Evolutionary conservation across 768 basidiomycete genomes (phyloP).

Genomic region (Nevesoporus exiguus): DNA sequence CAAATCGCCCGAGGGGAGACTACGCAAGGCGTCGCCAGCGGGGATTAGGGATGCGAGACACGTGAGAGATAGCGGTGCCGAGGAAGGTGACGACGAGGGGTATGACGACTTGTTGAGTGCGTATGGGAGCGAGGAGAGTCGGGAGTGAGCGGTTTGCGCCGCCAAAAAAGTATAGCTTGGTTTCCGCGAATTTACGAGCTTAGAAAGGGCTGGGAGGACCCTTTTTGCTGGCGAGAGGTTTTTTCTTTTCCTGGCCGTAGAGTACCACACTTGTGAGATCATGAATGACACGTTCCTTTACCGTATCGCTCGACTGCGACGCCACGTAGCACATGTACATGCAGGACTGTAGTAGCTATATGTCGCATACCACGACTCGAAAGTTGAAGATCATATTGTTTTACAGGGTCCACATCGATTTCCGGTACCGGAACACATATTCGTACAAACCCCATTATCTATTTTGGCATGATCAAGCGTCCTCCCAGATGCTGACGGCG

Average conservation of each 20-base stretch:
- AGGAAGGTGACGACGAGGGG: constrained; percentile 73
- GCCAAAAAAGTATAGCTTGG: not conserved
- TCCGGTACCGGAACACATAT: not conserved
- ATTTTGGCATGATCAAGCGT: constrained; percentile 7
- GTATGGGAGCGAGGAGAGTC: constrained; percentile 70
- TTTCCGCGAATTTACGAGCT: not conserved
- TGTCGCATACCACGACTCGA: not conserved
- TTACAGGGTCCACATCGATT: not conserved
- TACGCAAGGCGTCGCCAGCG: constrained; percentile 44
- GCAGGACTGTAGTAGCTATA: too few relatives aligned
- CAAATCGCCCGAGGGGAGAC: constrained; percentile 32
- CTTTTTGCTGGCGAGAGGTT: constrained; percentile 1
- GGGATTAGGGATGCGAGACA: constrained; percentile 33
- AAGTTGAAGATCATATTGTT: too few relatives aligned
- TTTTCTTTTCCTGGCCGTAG: not conserved
- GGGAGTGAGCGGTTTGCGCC: constrained; percentile 19
- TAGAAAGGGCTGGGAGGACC: not conserved
- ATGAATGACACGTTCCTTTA: not conserved
- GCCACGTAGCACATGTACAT: not conserved
- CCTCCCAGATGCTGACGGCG: constrained; percentile 37
- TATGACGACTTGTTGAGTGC: constrained; percentile 77
- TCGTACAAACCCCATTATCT: not conserved
- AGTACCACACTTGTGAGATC: not conserved
- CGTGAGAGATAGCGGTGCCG: constrained; percentile 59
- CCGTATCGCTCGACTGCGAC: not conserved